These are phyloP conservation scores for Trametes elegans DNA, from an alignment of 768 basidiomycete species.

Conservation along the genomic window DNA sequence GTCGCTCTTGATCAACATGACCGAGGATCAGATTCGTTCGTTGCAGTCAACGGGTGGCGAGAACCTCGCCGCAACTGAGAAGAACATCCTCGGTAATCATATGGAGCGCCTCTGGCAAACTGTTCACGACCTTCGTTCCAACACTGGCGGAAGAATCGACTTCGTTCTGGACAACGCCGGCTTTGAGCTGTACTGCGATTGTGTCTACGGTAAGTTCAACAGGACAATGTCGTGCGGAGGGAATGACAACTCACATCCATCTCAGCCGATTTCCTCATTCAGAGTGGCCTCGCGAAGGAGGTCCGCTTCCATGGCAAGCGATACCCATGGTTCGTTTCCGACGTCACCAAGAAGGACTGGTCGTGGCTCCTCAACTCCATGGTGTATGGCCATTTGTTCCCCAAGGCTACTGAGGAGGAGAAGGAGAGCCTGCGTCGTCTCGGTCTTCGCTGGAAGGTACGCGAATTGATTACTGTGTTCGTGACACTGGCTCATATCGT, in stretches of 20 bases:
- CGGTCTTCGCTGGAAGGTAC: conserved; percentile 87
- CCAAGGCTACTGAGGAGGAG: conserved; percentile 75
- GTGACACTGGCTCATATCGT: background rate
- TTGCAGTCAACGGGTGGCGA: conserved; percentile 98
- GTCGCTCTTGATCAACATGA: conserved; percentile 95
- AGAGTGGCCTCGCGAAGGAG: conserved; percentile 80
- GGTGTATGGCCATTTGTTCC: conserved; percentile 92
- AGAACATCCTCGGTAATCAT: conserved; percentile 93
- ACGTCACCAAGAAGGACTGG: conserved; percentile 93
- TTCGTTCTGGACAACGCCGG: conserved; percentile 90
- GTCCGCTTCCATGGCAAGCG: conserved; percentile 96
- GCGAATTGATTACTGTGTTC: background rate
- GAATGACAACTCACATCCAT: background rate
- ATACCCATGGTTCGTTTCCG: conserved; percentile 93
- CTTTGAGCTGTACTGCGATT: conserved; percentile 84
- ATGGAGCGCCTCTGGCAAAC: conserved; percentile 68
- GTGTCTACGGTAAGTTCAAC: conserved; percentile 66
- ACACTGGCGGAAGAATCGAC: conserved; percentile 38
- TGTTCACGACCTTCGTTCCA: conserved; percentile 53
- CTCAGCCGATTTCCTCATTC: conserved; percentile 90
- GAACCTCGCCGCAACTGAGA: conserved; percentile 90
- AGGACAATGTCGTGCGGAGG: background rate
- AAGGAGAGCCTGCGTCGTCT: conserved; percentile 77
- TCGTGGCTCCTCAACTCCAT: conserved; percentile 86
- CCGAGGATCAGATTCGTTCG: conserved; percentile 94